phyloP scores from a whole-genome alignment of 2,329 filamentous ascomycete species.

The Dryadomyces sulphureus region DNA sequence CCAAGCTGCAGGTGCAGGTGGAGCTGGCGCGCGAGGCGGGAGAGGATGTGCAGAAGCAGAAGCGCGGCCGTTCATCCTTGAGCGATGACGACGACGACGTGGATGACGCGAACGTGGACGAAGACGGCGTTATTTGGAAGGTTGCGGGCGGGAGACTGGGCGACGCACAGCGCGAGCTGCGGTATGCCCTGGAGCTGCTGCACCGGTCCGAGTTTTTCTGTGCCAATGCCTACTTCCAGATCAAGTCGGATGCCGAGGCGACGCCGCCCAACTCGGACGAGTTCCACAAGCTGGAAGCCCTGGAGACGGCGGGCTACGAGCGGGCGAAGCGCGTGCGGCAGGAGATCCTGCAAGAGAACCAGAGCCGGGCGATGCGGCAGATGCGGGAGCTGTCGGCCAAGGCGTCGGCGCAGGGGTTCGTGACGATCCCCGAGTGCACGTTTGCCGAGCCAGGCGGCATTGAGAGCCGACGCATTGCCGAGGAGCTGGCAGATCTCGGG shows the following conservation, averaged over 20 bases:
- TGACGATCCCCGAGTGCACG: slow-evolving; percentile 46
- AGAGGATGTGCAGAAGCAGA: background rate
- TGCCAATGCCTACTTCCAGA: slow-evolving; percentile 70
- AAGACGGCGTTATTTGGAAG: slow-evolving; percentile 13
- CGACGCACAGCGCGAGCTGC: slow-evolving; percentile 49
- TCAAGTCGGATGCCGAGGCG: slow-evolving; percentile 54
- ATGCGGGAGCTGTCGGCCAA: slow-evolving; percentile 49
- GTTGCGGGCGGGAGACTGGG: slow-evolving; percentile 26
- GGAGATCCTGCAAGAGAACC: slow-evolving; percentile 56
- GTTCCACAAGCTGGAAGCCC: slow-evolving; percentile 49
- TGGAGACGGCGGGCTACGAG: slow-evolving; percentile 63
- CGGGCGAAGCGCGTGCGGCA: slow-evolving; percentile 61
- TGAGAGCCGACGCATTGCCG: slow-evolving; percentile 52
- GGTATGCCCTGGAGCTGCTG: slow-evolving; percentile 60
- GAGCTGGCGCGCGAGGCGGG: slow-evolving; percentile 19
- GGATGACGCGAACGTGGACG: slow-evolving; percentile 1
- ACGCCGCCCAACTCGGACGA: slow-evolving; percentile 53
- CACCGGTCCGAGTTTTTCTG: slow-evolving; percentile 77
- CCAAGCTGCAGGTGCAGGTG: slow-evolving; percentile 40
- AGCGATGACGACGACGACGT: slow-evolving; percentile 15
- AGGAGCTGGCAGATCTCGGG: slow-evolving; percentile 51
- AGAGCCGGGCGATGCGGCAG: slow-evolving; percentile 40
- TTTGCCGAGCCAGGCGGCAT: slow-evolving; percentile 46
- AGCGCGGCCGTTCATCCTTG: background rate
- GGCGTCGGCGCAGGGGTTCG: slow-evolving; percentile 38